Evolutionary conservation across 306 rosid species (phyloP), one percentile per base, ranked within the genome.

Genomic region (Comarum palustre): DNA sequence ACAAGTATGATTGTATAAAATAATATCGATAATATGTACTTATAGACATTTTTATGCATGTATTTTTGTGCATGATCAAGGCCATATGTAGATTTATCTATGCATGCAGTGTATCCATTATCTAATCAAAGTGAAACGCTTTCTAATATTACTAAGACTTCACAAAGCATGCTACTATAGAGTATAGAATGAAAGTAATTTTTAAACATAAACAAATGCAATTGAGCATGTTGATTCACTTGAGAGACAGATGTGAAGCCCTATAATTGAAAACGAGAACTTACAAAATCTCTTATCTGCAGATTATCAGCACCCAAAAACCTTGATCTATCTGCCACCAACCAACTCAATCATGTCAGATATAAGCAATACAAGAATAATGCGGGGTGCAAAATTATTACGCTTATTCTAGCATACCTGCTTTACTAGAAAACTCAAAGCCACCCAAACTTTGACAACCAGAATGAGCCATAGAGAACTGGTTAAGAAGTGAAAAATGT

Each of bases 281-380:
- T 68, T 89, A 89, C 97, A 13, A 80, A 73, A 68, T 88, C 91
- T 58, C 81, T 78, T 27, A 85, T 77, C 66, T 79, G 84, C 83
- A 86, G 59, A 78, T 78, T 76, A 76, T 81, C 87, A 74, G 76
- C 82, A 68, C 83, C 88, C 60, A 82, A 72, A 82, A 79, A 45
- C 62, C 92, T 87, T 73, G 89, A 66, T 83, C 80, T 85, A 76
- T 73, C 97, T 89, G 96, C 76, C 78, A 88, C 64, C 80, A 77
- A 74, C 31, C 70, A 83, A 84, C 54, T 11, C 77, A 75, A 50
- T 24, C 11, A 7, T 32, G 62, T 83, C 72, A 85, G 81, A 48
- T 64, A 75, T 66, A 39, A 69, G 15, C 38, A 52, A n/a, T 19
- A n/a, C 31, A 82, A 13, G 25, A 50, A 66, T 11, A 55, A 54